phyloP scores from a whole-genome alignment of 495 filamentous ascomycete genomes.

The Penicillium odoratum region DNA sequence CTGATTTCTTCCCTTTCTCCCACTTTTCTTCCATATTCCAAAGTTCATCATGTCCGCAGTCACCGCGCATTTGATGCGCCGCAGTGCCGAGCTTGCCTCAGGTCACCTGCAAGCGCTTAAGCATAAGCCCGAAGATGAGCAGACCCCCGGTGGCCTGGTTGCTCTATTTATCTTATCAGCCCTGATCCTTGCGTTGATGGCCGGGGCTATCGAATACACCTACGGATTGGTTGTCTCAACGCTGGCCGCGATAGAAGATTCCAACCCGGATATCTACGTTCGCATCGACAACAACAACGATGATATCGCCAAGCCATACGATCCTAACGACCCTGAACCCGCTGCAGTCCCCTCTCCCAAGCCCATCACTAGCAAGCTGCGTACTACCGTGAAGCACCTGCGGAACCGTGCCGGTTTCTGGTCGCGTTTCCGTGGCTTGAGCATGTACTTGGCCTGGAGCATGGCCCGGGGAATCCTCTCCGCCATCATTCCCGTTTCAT shows the following conservation, averaged over 20 bases:
- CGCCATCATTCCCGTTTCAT: conserved; percentile 27
- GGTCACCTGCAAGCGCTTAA: conserved; percentile 1
- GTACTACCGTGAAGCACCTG: conserved; percentile 59
- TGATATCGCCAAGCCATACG: conserved; percentile 33
- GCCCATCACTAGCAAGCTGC: conserved; percentile 62
- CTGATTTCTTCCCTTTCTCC: neutral
- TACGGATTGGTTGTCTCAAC: conserved; percentile 58
- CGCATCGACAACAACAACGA: conserved; percentile 34
- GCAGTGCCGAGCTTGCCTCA: conserved; percentile 15
- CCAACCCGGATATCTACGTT: conserved; percentile 58
- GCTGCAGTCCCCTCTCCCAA: conserved; percentile 23
- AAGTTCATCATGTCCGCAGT: conserved; percentile 16
- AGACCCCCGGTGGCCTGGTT: conserved; percentile 9
- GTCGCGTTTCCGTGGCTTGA: conserved; percentile 60
- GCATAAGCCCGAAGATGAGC: neutral
- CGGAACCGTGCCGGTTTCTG: conserved; percentile 51
- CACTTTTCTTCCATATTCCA: neutral
- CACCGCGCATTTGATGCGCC: conserved; percentile 13
- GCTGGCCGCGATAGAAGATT: conserved; percentile 61
- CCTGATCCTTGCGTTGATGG: neutral
- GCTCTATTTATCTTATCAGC: neutral
- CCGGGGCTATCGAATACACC: conserved; percentile 48
- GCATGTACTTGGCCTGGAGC: conserved; percentile 33
- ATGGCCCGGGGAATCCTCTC: conserved; percentile 32
- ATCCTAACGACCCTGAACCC: conserved; percentile 35